These are phyloP conservation scores for Parathielavia appendiculata DNA, from an alignment of 495 filamentous ascomycete species.

Conservation along the genomic window DNA sequence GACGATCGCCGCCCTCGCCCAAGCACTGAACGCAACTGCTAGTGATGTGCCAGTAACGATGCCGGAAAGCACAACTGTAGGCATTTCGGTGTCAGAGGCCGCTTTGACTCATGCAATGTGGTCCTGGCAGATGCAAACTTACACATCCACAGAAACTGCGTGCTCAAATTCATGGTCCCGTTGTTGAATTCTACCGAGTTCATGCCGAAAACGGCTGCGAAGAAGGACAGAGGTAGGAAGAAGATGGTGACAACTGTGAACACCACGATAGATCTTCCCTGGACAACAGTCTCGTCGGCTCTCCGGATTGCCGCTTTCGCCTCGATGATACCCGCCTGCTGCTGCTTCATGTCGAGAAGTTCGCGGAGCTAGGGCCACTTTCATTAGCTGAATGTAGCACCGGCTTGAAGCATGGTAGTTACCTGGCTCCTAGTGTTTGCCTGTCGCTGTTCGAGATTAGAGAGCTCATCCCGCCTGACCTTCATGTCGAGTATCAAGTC, in stretches of 20 bases:
- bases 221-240: conserved; percentile 42
- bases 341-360: conserved; percentile 58
- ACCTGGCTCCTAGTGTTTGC: conserved; percentile 18
- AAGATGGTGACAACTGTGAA: conserved; percentile 64
- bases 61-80: conserved; percentile 22
- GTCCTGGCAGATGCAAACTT: neutral
- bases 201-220: conserved; percentile 42
- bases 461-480: conserved; percentile 20
- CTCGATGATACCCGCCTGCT: conserved; percentile 59
- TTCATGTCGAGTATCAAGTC: conserved; percentile 26
- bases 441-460: conserved; percentile 23
- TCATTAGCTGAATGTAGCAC: neutral
- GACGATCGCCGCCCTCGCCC: conserved; percentile 19
- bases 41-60: conserved; percentile 21
- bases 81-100: neutral
- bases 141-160: conserved; percentile 37
- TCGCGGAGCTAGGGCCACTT: conserved; percentile 34
- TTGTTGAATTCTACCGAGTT: conserved; percentile 33
- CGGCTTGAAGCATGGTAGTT: neutral
- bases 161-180: conserved; percentile 21
- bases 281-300: conserved; percentile 53
- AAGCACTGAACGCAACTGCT: conserved; percentile 24
- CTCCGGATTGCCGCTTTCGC: conserved; percentile 53
- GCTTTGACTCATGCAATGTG: neutral
- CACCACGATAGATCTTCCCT: conserved; percentile 57